These are phyloP conservation scores for Phyllosticta citrichinensis DNA, from an alignment of 2,329 filamentous ascomycete species.

Conservation along the genomic window DNA sequence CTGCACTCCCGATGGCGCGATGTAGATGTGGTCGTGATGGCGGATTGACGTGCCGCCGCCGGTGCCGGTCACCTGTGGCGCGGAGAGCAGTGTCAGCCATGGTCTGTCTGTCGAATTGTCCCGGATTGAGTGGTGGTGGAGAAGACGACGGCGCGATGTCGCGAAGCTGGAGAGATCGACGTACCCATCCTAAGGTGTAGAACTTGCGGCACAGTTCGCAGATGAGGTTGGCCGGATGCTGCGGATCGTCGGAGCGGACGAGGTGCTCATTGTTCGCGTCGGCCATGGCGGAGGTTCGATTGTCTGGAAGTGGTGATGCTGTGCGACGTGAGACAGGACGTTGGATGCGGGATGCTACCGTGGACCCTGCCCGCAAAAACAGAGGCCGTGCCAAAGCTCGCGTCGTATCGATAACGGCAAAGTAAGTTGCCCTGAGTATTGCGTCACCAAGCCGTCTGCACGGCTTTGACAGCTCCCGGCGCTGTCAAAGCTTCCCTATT, in stretches of 20 bases:
- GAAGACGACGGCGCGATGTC: background rate
- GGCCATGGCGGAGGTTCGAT: background rate
- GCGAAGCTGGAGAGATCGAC: background rate
- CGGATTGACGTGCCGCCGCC: conserved; percentile 72
- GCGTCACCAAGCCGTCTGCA: background rate
- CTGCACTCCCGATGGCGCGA: conserved; percentile 92
- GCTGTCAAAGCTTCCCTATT: background rate
- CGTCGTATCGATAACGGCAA: background rate
- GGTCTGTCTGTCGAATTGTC: background rate
- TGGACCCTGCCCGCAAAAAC: background rate
- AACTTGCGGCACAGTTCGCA: conserved; percentile 90
- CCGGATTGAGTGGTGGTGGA: background rate
- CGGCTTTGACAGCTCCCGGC: background rate
- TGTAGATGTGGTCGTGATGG: conserved; percentile 75
- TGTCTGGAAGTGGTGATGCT: background rate
- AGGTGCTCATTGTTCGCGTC: conserved; percentile 37
- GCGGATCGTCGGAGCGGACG: conserved; percentile 53
- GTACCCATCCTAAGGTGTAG: conserved; percentile 84
- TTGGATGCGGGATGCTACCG: background rate
- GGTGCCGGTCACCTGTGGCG: conserved; percentile 57
- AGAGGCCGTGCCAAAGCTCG: background rate
- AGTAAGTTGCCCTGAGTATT: background rate
- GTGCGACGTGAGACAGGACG: background rate
- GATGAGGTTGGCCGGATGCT: conserved; percentile 92
- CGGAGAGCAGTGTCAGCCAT: conserved; percentile 5